Evolutionary conservation across 1,284 basidiomycete genomes (phyloP), one percentile per base, ranked within the genome.

Genomic region (Phellinidium pouzarii): DNA sequence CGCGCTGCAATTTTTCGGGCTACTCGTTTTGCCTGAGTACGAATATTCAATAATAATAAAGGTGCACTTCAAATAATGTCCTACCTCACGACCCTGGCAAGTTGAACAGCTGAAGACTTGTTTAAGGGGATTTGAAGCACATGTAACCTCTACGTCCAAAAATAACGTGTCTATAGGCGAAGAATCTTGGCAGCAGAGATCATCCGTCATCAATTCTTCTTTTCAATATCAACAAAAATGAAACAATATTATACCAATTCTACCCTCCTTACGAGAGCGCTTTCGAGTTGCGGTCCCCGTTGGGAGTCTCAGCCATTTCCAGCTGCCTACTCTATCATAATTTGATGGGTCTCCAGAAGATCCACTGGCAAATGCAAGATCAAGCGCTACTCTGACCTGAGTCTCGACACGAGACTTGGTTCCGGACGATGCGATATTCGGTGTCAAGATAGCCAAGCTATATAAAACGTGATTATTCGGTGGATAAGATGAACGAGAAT

Each of bases 401-500:
- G 93, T 96, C 68, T 96, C 94, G 20, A 96, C 93, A 22, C 93
- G 81, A 47, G 90, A 93, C 69, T 95, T 94, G n/a, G 92, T 87
- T 23, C 92, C 93, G 37, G 74, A 71, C 59, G 84, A 78, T 7
- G 92, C 91, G 40, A 96, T 80, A 61, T 84, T 91, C 37, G 92
- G 87, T 34, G 93, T 83, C 64, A 92, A 73, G 59, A 91, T 84
- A 23, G 84, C 77, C 53, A 90, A 77, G 61, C 85, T 89, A 58
- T 9, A 56, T 11, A 43, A 55, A 57, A 51, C 45, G 36, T 37
- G 27, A 51, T 19, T 40, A 44, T 53, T 52, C 55, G 20, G 40
- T 53, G 6, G 52, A 29, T 38, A 38, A 4, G 8, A 34, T 27
- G 12, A 23, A 17, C 41, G 52, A 50, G 38, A 27, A 34, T 36